Base-by-base conservation (phyloP, 331 rosid species). In the Saraca asoca region DNA sequence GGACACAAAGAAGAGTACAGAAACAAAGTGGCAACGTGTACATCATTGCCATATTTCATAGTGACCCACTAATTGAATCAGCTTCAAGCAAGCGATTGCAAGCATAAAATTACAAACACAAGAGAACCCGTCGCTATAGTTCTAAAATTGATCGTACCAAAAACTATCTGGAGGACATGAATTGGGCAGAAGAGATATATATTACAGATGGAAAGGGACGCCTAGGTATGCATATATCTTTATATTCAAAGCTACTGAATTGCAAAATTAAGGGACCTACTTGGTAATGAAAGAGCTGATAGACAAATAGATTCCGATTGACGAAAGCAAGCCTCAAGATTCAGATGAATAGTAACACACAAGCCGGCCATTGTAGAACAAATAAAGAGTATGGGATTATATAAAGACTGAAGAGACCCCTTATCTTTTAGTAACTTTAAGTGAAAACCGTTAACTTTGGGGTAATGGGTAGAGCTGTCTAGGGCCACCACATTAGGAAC, bases 401-500 rank as follows among this genome's bases (percentile, higher is more conserved):
- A 70, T 73, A 72, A 69, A 79, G 78, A 48, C 54, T 66, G 8
- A 69, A 62, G 69, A 62, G 81, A 70, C 51, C 73, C 85, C 43
- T 68, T 37, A 14, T 58, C 64, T 70, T 68, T 60, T 13, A 41
- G 78, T 67, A 18, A 66, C 90, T 82, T 89, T 81, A 79, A 85
- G 79, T 62, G 60, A 79, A 87, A 82, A 76, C 83, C 84, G 79
- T 76, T 49, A 41, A 66, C 66, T 81, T 38, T 64, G 75, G 82
- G 41, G 53, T 64, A 29, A 51, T 82, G 62, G 81, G 20, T 45
- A 74, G 68, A 73, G 85, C 80, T 76, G 80, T 79, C 79, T 34
- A 76, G 89, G 91, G 80, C 96, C 89, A 76, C 91, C 80, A 57
- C 80, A 53, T 79, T 29, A 57, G 67, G 45, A 62, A 41, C 79